Conservation (phyloP, 1,284 basidiomycete genomes). For the Moniliophthora roreri region DNA sequence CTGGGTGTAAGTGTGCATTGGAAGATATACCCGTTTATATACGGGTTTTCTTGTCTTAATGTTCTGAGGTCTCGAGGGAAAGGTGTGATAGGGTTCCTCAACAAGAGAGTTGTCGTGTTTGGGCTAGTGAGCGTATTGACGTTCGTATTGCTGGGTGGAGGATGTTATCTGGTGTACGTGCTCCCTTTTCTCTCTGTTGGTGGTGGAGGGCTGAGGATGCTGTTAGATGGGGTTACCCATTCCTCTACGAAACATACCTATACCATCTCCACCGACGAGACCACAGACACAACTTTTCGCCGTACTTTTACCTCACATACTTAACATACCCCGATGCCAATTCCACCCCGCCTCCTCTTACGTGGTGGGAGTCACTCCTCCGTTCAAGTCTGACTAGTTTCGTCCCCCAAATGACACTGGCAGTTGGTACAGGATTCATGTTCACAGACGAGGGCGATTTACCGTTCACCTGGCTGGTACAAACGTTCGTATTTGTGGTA, state of each 20-base stretch:
- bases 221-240: slow-evolving; percentile 88
- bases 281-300: slow-evolving; percentile 97
- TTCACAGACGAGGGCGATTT: slow-evolving; percentile 59
- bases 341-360: slow-evolving; percentile 32
- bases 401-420: slow-evolving; percentile 71
- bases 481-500: slow-evolving; percentile 88
- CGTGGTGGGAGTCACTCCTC: slow-evolving; percentile 45
- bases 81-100: slow-evolving; percentile 42
- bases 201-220: no score
- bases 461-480: slow-evolving; percentile 86
- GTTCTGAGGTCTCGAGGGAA: slow-evolving; percentile 40
- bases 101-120: slow-evolving; percentile 65
- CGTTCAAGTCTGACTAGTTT: slow-evolving; percentile 71
- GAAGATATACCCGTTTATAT: slow-evolving; percentile 96
- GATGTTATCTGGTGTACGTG: slow-evolving; percentile 79
- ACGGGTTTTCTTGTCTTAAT: slow-evolving; percentile 76
- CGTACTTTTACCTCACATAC: slow-evolving; percentile 96
- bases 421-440: slow-evolving; percentile 65
- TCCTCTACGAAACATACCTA: slow-evolving; percentile 90
- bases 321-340: slow-evolving; percentile 58
- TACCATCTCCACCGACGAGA: slow-evolving; percentile 92
- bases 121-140: slow-evolving; percentile 64
- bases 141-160: slow-evolving; percentile 64
- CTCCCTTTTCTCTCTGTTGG: no score
- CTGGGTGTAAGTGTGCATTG: slow-evolving; percentile 86